These are phyloP conservation scores for Clathrospora elynae DNA, from an alignment of 2,329 filamentous ascomycete genomes.

Conservation along the genomic window DNA sequence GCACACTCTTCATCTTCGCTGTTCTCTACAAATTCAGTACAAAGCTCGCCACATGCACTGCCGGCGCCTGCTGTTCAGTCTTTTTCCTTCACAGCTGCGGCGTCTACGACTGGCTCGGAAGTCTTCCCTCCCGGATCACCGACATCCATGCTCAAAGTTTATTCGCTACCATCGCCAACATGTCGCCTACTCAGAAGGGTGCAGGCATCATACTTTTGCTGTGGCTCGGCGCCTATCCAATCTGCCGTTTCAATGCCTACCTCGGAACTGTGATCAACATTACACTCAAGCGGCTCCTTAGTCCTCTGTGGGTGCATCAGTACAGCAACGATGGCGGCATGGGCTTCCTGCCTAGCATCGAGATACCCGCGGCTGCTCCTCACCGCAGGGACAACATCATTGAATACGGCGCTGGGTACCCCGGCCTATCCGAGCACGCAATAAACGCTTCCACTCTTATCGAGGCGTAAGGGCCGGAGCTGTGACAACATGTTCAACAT, in stretches of 20 bases:
- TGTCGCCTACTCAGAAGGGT: slow-evolving; percentile 26
- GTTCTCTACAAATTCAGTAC: slow-evolving; percentile 24
- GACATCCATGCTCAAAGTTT: not conserved
- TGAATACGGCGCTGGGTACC: not conserved
- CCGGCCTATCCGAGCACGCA: not conserved
- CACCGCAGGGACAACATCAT: not conserved
- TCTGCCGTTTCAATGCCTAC: slow-evolving; percentile 20
- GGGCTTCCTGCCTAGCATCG: slow-evolving; percentile 21
- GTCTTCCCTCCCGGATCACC: not conserved
- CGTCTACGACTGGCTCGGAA: slow-evolving; percentile 19
- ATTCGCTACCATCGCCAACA: not conserved
- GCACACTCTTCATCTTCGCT: slow-evolving; percentile 17
- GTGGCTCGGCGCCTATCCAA: slow-evolving; percentile 28
- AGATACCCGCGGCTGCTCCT: slow-evolving; percentile 17
- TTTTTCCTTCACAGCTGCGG: slow-evolving; percentile 25
- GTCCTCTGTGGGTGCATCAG: slow-evolving; percentile 19
- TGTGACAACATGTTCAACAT: not conserved
- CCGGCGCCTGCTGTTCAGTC: slow-evolving; percentile 23
- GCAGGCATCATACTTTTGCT: slow-evolving; percentile 15
- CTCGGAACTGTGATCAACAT: slow-evolving; percentile 11
- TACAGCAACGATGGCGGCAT: slow-evolving; percentile 22
- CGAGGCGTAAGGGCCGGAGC: no score
- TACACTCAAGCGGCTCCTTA: slow-evolving; percentile 9
- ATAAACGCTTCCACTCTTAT: no score
- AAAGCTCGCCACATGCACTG: slow-evolving; percentile 20